These are phyloP conservation scores for Bocquillonia castaneifolia DNA, from an alignment of 441 rosid species.

Conservation along the genomic window DNA sequence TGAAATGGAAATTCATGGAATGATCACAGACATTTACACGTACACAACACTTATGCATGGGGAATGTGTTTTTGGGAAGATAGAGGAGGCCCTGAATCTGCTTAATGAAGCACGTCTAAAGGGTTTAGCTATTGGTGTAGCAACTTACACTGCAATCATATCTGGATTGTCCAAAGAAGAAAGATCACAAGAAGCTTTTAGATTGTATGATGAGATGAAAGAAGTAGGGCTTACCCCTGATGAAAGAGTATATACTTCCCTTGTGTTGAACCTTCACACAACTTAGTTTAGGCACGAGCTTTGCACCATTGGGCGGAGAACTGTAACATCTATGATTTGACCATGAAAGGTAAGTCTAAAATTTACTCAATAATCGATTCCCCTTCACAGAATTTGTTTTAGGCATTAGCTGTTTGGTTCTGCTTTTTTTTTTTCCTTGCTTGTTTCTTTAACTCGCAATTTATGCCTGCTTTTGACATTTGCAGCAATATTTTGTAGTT, in stretches of 20 bases:
- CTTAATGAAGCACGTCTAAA: conserved; percentile 45
- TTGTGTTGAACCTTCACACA: conserved; percentile 61
- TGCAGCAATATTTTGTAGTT: too few species aligned
- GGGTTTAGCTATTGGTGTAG: conserved; percentile 45
- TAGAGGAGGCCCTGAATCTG: conserved; percentile 59
- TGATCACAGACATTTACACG: conserved; percentile 51
- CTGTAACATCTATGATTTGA: not conserved
- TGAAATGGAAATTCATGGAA: conserved; percentile 50
- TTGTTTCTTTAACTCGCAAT: too few species aligned
- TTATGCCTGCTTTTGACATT: too few species aligned
- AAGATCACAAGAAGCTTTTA: conserved; percentile 75
- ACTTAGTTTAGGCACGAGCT: conserved; percentile 16
- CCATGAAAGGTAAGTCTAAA: not conserved
- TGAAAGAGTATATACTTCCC: conserved; percentile 62
- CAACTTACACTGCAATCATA: conserved; percentile 65
- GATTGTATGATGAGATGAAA: conserved; percentile 52
- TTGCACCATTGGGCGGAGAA: not conserved
- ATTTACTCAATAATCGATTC: not conserved
- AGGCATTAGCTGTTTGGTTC: too few species aligned
- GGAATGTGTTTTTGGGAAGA: conserved; percentile 58
- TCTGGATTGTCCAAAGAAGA: conserved; percentile 74
- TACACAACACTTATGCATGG: conserved; percentile 70
- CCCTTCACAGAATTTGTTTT: too few species aligned
- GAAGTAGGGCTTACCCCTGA: conserved; percentile 52
- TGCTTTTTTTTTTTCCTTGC: too few species aligned